phyloP scores from a whole-genome alignment of 2,329 filamentous ascomycete species.

The Hymenoscyphus salicellus region DNA sequence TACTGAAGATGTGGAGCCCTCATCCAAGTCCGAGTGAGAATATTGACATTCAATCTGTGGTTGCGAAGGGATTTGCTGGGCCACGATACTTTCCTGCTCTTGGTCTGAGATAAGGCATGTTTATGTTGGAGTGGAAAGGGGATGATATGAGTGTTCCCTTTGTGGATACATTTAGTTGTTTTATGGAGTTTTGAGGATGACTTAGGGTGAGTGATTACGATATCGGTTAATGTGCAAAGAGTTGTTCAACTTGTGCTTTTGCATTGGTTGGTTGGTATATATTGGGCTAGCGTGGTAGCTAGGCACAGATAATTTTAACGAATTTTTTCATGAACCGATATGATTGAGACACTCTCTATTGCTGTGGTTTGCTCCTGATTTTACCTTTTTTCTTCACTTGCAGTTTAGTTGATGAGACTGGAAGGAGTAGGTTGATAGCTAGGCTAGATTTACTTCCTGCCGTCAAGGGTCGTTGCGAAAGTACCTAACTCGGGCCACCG shows the following conservation, averaged over 20 bases:
- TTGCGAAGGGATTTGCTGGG: constrained; percentile 80
- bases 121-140: background rate
- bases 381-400: no score
- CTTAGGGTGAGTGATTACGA: background rate
- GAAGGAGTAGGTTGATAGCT: no score
- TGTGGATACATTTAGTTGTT: background rate
- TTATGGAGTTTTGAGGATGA: background rate
- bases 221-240: background rate
- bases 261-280: background rate
- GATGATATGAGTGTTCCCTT: background rate
- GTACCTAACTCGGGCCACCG: no score
- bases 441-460: no score
- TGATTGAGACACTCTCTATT: no score
- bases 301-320: background rate
- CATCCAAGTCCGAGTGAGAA: constrained; percentile 63
- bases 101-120: constrained; percentile 20
- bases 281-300: background rate
- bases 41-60: constrained; percentile 85
- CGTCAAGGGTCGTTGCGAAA: no score
- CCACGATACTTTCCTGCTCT: constrained; percentile 77
- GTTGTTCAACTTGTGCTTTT: background rate
- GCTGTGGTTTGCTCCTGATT: no score
- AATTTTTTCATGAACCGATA: background rate
- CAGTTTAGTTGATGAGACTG: no score
- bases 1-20: constrained; percentile 88